A percentile compares a stretch with the other conserved stretches of the same genome.
phyloP scores from a whole-genome alignment of 305 asterid species.

The Fraxinus ornus region DNA sequence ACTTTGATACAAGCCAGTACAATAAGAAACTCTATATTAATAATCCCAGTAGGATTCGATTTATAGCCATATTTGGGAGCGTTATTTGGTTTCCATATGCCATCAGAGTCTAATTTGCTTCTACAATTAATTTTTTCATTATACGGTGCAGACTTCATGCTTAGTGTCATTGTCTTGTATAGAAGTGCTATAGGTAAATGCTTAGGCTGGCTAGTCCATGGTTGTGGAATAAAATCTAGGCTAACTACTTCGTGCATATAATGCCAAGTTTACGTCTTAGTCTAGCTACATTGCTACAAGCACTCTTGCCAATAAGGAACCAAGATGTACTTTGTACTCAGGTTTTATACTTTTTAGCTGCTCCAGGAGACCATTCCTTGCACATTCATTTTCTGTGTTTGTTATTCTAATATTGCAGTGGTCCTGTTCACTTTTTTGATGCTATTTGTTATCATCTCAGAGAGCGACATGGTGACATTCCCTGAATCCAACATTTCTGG shows the following conservation, averaged over 20 bases:
- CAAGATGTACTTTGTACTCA: not conserved
- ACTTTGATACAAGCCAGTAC: not conserved
- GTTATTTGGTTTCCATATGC: not conserved
- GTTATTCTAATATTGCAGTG: not conserved
- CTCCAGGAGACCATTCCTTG: not conserved
- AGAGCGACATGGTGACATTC: conserved; percentile 32
- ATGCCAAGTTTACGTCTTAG: not conserved
- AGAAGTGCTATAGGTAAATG: not conserved
- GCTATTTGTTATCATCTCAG: conserved; percentile 35
- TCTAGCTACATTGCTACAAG: not conserved
- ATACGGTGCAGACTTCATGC: not conserved
- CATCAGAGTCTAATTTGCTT: not conserved
- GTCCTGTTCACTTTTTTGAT: conserved; percentile 13
- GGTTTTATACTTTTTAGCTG: not conserved
- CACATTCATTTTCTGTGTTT: not conserved
- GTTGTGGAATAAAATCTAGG: not conserved
- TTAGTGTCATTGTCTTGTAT: conserved; percentile 10
- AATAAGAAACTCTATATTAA: not conserved
- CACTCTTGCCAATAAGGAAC: not conserved
- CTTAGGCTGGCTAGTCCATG: not conserved
- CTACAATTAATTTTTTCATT: not conserved
- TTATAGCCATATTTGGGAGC: not conserved
- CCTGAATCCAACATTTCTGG: conserved; percentile 34
- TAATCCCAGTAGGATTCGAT: not conserved
- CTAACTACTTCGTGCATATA: not conserved